These are phyloP conservation scores for Backusella luteola DNA, from an alignment of 192 early-diverging fungal species.

Conservation along the genomic window DNA sequence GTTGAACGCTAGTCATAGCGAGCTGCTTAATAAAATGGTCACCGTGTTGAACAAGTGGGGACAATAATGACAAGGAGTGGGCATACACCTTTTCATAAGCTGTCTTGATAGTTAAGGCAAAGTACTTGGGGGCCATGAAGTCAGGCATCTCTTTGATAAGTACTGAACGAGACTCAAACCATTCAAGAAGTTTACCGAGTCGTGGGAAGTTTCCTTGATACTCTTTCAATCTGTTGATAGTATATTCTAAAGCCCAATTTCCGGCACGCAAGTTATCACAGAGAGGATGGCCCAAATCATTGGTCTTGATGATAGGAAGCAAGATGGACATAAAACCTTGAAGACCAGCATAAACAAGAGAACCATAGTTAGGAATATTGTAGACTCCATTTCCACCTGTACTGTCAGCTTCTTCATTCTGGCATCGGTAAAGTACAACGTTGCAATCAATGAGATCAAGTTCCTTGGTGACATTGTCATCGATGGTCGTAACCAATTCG, in stretches of 20 bases:
- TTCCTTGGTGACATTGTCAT: slow-evolving; percentile 60
- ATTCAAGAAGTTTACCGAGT: slow-evolving; percentile 51
- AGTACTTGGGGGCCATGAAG: slow-evolving; percentile 92
- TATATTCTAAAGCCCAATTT: slow-evolving; percentile 90
- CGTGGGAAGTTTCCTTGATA: slow-evolving; percentile 27
- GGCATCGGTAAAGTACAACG: slow-evolving; percentile 80
- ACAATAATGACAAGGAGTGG: slow-evolving; percentile 63
- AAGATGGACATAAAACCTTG: slow-evolving; percentile 90
- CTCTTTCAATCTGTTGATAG: slow-evolving; percentile 67
- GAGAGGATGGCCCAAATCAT: slow-evolving; percentile 92
- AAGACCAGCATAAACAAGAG: slow-evolving; percentile 85
- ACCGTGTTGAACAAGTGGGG: slow-evolving; percentile 50
- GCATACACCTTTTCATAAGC: slow-evolving; percentile 71
- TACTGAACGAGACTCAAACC: slow-evolving; percentile 73
- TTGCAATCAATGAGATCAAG: slow-evolving; percentile 79
- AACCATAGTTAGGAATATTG: slow-evolving; percentile 84
- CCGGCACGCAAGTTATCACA: slow-evolving; percentile 89
- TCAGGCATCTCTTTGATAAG: slow-evolving; percentile 74
- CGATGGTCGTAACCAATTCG: slow-evolving; percentile 59
- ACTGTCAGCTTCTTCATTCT: slow-evolving; percentile 82
- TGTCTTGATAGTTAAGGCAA: slow-evolving; percentile 76
- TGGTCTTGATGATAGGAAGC: slow-evolving; percentile 73
- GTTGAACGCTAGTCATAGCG: slow-evolving; percentile 80
- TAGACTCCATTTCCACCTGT: slow-evolving; percentile 80
- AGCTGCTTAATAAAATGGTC: slow-evolving; percentile 70